Evolutionary conservation across 75 land plant genomes (phyloP), one percentile per base, ranked within the genome.

Genomic region (Pseudotsuga menziesii): DNA sequence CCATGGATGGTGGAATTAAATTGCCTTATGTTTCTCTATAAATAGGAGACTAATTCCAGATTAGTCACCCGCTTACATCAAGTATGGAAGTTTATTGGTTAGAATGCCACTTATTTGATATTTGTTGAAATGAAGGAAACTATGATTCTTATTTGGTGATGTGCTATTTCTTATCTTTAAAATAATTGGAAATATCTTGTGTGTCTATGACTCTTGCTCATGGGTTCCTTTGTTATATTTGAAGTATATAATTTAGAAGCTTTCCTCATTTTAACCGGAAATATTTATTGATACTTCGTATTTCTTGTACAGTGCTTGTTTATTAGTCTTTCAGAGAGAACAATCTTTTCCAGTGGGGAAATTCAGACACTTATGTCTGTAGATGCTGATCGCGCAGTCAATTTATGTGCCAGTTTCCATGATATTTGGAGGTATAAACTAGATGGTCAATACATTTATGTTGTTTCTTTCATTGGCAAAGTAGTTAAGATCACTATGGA

Each of bases 361-460:
- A 89, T 96, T 79, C 99, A 96, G 75, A 96, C 99, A 29, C 86
- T 90, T 32, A 96, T 96, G 99, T 93, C 99, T 27, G 83, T 96
- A 15, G 99, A 96, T 86, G 91, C 88, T 73, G 97, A 90, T 81
- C 85, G 94, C 36, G 88, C 84, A 79, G 86, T 90, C 29, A 90
- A 93, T 72, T 77, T 96, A 62, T 88, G 89, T 74, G 86, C 85
- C 75, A 87, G 93, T 77, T 78, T 91, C 63, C 94, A 96, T 78
- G 97, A 96, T 73, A 81, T 90, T 74, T 96, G 99, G 99, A 96
- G 96, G 98, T 96, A 87, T 59, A 56, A 76, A 15, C 56, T 20
- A 27, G 17, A 56, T 32, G 11, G 55, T 15, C 7, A 16, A 54
- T 54, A 75, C 20, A n/a, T 61, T 29, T 77, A 59, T 0, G 26